Evolutionary conservation across 495 filamentous ascomycete species (phyloP), one percentile per base, ranked within the genome.

Genomic region (Xylaria grammica): DNA sequence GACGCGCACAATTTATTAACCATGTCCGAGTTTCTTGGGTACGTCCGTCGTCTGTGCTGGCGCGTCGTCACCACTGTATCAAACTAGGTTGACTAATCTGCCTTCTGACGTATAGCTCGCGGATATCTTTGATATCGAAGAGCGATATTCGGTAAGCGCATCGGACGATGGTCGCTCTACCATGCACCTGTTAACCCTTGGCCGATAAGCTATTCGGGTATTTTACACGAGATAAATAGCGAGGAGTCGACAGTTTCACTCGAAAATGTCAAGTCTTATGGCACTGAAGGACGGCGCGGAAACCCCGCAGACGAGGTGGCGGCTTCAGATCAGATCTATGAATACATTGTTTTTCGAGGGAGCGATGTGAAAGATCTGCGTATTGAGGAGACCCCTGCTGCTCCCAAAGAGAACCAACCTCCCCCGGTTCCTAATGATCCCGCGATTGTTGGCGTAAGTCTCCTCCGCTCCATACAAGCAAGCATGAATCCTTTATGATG

Each of bases 321-420:
- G 24, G 84, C 91, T 7, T 94, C 92, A 0, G 86, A 91, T 57
- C 89, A 89, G 67, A 81, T 97, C 69, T 99, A 97, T 80, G 96
- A 98, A 74, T 98, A 99, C 82, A 97, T 99, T 71, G 94, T 99
- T 64, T 99, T 99, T 76, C 91, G 94, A 50, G 95, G 96, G 57
- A 97, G 93, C 75, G 95, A 99, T 83, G 95, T 99, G 72, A 98
- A 98, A 80, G 94, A 99, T 75, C 85, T 99, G 69, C 89, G 91
- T 61, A 91, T 99, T 69, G 93, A 96, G 65, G 89, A 95, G 67
- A 82, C 86, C 42, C 86, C 90, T 7, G 69, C 72, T n/a, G 67
- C 77, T 32, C 74, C 76, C 29, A 90, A 93, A 75, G 89, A 95
- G 74, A 87, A 87, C 67, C 82, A 89, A 70, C 86, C 88, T 48